These are phyloP conservation scores for Fusarium paranaense DNA, from an alignment of 2,329 filamentous ascomycete species.

Conservation along the genomic window DNA sequence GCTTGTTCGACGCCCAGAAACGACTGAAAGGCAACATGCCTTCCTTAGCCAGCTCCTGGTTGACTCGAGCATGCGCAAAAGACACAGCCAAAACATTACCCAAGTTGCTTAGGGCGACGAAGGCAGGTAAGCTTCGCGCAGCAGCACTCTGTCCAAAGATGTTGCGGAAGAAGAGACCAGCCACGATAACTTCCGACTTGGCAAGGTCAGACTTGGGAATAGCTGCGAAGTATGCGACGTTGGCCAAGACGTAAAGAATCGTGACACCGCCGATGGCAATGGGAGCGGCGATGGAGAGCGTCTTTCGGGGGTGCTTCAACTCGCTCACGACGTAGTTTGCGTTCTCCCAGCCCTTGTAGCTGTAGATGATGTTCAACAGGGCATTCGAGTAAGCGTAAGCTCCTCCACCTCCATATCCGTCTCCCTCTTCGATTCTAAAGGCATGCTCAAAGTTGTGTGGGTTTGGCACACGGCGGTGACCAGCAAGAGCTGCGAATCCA, in stretches of 20 bases:
- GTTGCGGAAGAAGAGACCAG: constrained; percentile 70
- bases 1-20: constrained; percentile 77
- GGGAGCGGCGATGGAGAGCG: constrained; percentile 66
- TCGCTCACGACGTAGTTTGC: constrained; percentile 72
- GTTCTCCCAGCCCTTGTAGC: constrained; percentile 73
- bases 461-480: constrained; percentile 59
- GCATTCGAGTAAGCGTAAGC: constrained; percentile 68
- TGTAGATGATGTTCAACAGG: constrained; percentile 69
- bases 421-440: constrained; percentile 58
- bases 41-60: constrained; percentile 77
- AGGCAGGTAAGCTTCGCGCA: constrained; percentile 60
- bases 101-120: constrained; percentile 70
- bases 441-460: constrained; percentile 69
- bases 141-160: constrained; percentile 69
- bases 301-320: constrained; percentile 65
- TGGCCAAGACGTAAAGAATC: constrained; percentile 71
- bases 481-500: constrained; percentile 67
- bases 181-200: constrained; percentile 69
- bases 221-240: constrained; percentile 74
- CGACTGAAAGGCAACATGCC: constrained; percentile 73
- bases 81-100: constrained; percentile 72
- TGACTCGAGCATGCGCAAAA: constrained; percentile 69
- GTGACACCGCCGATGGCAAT: constrained; percentile 69
- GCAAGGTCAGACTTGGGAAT: constrained; percentile 69
- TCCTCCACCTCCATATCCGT: constrained; percentile 60